Evolutionary conservation across 1,284 basidiomycete genomes (phyloP), one percentile per base, ranked within the genome.

Genomic region (Takashimella koratensis): DNA sequence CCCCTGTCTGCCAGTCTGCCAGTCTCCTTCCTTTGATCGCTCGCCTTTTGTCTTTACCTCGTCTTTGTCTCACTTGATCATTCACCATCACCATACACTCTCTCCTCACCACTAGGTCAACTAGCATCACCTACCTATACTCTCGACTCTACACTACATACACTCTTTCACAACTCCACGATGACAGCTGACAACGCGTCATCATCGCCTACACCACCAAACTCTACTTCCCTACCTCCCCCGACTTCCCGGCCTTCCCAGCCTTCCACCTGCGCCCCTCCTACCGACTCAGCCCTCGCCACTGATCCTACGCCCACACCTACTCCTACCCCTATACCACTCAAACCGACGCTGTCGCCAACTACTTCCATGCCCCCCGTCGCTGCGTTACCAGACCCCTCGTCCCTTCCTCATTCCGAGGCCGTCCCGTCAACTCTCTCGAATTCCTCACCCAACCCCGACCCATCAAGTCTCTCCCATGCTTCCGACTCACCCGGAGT

Each of bases 231-330:
- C 30, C 30, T 16, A 36, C 30, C 8, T 8, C 30, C 30, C 8
- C 30, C 8, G 30, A 36, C 30, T 36, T 16, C 30, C 30, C 8
- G 42, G 30, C 51, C 5, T 46, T 52, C 4, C 36, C 45, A 13
- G 16, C 43, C 16, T 39, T 27, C 40, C 30, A 42, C 48, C 48
- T 23, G 10, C 30, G 21, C 27, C 13, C 30, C 30, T 36, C 30
- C 30, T 36, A 36, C 30, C 30, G 30, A 36, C 10, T 39, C 47
- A 1, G 63, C 60, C 5, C 43, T 57, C 11, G 57, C 63, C 11
- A 63, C 65, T 49, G 43, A 8, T 36, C 30, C 30, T 36, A 8
- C 30, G 16, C 16, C 30, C 30, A 8, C 30, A 36, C 16, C 39
- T n/a, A 39, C 45, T 25, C 30, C 24, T 12, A 43, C 25, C 16